Base-by-base conservation (phyloP, 192 early-diverging fungal genomes). In the Paraglomus brasilianum region DNA sequence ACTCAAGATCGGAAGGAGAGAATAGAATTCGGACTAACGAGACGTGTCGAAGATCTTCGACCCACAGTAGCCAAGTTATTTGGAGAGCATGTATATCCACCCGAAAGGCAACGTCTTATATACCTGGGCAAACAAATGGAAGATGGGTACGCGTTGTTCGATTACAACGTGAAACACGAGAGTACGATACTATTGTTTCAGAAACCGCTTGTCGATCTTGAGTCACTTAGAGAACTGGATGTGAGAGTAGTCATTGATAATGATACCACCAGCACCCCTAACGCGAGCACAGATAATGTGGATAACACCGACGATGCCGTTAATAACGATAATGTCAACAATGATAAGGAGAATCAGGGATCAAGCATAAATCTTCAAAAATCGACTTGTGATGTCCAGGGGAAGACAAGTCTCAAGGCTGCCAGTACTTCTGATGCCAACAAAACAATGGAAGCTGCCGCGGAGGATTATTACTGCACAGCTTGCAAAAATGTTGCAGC, bases 91-190 rank as follows among this genome's bases (percentile, higher is more conserved):
- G 30, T 30, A 58, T 69, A 61, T 45, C 41, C 55, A 1, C 30
- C 65, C 5, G 51, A 70, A 19, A 22, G 51, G 5, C 71, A 78
- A 14, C 41, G 69, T 1, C 72, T 80, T n/a, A 59, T 80, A 1
- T 80, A 70, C n/a, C 46, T 55, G 0, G 79, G 79, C 39, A 80
- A 80, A 43, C 77, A 78, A 72, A 46, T 82, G 36, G 80, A 78
- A 11, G 61, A 82, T 17, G 75, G 80, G 1, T 74, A 77, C 70
- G 51, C 63, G 2, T 61, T 82, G 8, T 77, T 77, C 64, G 72
- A 79, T 66, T 82, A 82, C 44, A 56, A 61, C 9, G 65, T 82
- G 10, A 75, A 65, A 9, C 72, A 82, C 15, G 71, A 67, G 10
- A 76, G 50, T 41, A 73, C 68, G 3, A 38, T 82, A 0, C 39